These are phyloP conservation scores for Amesomyces nigricolor DNA, from an alignment of 2,329 filamentous ascomycete species.

Conservation along the genomic window DNA sequence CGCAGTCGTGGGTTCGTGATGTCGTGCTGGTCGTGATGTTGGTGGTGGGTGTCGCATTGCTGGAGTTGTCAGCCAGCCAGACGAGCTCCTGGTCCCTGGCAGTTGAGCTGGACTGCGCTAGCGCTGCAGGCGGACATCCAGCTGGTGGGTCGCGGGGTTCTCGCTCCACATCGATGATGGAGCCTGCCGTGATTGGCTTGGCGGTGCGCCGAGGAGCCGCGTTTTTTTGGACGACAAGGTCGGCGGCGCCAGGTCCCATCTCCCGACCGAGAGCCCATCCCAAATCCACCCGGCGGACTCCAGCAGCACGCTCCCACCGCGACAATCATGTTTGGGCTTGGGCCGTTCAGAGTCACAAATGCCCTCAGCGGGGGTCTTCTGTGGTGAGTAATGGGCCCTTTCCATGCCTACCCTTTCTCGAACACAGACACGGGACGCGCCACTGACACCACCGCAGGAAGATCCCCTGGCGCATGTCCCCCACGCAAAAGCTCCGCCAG, in stretches of 20 bases:
- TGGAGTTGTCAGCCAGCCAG: not conserved
- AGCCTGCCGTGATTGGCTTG: slow-evolving; percentile 12
- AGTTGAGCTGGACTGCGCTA: slow-evolving; percentile 12
- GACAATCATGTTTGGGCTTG: slow-evolving; percentile 71
- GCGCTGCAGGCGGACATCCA: slow-evolving; percentile 11
- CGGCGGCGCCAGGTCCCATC: slow-evolving; percentile 1
- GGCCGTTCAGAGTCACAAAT: slow-evolving; percentile 73
- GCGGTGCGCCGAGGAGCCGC: slow-evolving; percentile 11
- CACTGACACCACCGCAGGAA: slow-evolving; percentile 54
- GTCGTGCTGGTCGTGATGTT: not conserved
- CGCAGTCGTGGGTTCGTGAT: too few species aligned
- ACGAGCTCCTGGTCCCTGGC: not conserved
- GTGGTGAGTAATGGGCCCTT: slow-evolving; percentile 50
- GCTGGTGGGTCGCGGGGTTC: slow-evolving; percentile 17
- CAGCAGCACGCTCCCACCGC: slow-evolving; percentile 15
- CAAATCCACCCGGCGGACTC: slow-evolving; percentile 7
- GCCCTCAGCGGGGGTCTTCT: slow-evolving; percentile 74
- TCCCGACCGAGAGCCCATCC: slow-evolving; percentile 3
- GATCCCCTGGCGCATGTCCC: slow-evolving; percentile 91
- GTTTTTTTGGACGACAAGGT: slow-evolving; percentile 16
- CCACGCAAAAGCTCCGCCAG: slow-evolving; percentile 84
- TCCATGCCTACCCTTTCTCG: not conserved
- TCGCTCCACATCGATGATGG: slow-evolving; percentile 1
- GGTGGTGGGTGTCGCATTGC: not conserved
- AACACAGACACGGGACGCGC: not conserved